Evolutionary conservation across 305 asterid species (phyloP).

Genomic region (Andrographis paniculata): DNA sequence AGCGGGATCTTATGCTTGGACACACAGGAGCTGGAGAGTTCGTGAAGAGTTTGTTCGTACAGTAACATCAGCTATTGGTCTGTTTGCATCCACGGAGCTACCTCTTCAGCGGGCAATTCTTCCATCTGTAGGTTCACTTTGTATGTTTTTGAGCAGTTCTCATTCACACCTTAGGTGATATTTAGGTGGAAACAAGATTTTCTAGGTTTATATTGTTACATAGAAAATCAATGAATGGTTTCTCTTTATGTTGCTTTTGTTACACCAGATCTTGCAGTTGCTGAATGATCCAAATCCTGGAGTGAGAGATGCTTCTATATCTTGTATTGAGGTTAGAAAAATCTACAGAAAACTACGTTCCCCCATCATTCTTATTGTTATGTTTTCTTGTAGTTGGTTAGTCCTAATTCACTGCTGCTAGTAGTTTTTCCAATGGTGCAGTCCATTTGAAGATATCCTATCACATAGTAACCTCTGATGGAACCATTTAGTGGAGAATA

Average conservation of each 20-base stretch:
- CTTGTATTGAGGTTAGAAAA: constrained; percentile 75
- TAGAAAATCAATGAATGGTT: constrained; percentile 1
- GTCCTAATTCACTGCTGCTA: neutral
- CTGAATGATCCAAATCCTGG: constrained; percentile 81
- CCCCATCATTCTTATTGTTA: neutral
- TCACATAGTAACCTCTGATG: too few relatives aligned
- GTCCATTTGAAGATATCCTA: too few relatives aligned
- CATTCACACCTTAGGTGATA: constrained; percentile 8
- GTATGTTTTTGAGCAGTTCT: constrained; percentile 4
- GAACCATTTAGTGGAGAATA: too few relatives aligned
- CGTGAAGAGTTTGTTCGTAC: constrained; percentile 96
- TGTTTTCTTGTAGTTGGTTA: neutral
- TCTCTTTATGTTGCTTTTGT: constrained; percentile 22
- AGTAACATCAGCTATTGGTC: constrained; percentile 81
- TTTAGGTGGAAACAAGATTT: constrained; percentile 17
- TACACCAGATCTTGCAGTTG: constrained; percentile 78
- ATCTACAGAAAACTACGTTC: neutral
- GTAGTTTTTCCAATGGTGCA: neutral
- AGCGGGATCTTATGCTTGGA: constrained; percentile 94
- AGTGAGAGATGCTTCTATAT: constrained; percentile 83
- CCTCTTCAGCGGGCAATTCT: constrained; percentile 99
- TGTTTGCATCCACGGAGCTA: constrained; percentile 85
- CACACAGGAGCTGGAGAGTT: constrained; percentile 95
- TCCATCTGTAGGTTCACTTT: constrained; percentile 69
- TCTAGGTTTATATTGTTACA: constrained; percentile 3